Conservation (phyloP, 306 rosid genomes). For the peach (Prunus persica) region DNA sequence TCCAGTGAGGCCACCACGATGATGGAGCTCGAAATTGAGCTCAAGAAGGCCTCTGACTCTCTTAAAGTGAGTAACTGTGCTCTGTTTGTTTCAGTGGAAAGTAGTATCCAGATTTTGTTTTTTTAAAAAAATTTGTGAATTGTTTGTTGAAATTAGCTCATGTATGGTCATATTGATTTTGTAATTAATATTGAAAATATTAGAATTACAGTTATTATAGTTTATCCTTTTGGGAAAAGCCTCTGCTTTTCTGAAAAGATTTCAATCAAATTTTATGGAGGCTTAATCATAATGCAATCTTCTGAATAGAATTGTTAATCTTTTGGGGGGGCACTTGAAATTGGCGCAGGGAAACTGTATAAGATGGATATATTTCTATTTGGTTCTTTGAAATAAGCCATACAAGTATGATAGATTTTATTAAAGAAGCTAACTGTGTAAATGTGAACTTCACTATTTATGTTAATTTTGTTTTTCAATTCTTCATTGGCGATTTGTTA, state of each 20-base stretch:
- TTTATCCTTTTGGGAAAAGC: neutral
- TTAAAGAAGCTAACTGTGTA: neutral
- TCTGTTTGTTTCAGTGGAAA: neutral
- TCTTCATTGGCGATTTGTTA: neutral
- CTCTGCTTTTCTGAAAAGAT: neutral
- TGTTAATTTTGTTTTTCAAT: neutral
- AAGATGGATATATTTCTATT: neutral
- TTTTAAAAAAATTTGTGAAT: neutral
- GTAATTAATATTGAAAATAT: neutral
- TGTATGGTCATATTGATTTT: neutral
- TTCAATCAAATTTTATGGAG: neutral
- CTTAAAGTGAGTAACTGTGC: slow-evolving; percentile 51
- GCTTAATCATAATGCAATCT: neutral
- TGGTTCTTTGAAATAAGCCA: neutral
- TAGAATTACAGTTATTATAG: neutral
- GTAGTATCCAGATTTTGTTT: neutral
- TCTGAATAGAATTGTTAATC: neutral
- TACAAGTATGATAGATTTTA: neutral
- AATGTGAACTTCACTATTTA: neutral
- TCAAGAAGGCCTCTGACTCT: slow-evolving; percentile 88
- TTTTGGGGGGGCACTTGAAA: neutral
- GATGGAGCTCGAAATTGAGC: slow-evolving; percentile 94
- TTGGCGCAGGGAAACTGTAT: neutral
- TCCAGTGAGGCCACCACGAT: slow-evolving; percentile 77
- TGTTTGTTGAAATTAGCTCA: neutral